Percentiles rank a stretch among this genome's conserved stretches.
Conservation (phyloP, 2,329 filamentous ascomycete genomes). For the Aspergillus quadricinctus region DNA sequence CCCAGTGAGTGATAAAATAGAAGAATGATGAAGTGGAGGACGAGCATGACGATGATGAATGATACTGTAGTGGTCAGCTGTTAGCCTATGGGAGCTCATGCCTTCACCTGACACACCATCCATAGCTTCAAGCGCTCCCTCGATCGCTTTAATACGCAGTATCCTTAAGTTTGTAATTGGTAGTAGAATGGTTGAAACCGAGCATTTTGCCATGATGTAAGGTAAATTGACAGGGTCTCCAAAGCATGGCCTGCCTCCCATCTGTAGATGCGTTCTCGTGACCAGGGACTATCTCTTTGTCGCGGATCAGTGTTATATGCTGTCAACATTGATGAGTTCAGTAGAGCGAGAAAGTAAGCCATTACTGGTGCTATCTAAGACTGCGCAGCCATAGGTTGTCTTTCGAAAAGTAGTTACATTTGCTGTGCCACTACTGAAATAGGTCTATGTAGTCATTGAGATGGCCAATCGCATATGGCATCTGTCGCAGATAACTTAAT, state of each 20-base stretch:
- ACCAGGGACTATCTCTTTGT: background rate
- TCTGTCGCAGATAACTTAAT: background rate
- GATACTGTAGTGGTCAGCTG: background rate
- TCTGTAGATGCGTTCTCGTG: background rate
- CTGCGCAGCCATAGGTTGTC: background rate
- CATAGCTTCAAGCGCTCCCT: background rate
- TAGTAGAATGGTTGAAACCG: background rate
- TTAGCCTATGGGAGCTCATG: background rate
- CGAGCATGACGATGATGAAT: background rate
- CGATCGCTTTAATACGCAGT: background rate
- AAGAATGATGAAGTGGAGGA: background rate
- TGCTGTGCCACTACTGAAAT: background rate
- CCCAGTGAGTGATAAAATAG: constrained; percentile 8
- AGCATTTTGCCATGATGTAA: background rate
- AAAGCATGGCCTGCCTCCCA: no score
- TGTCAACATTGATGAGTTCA: background rate
- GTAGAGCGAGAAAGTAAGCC: background rate
- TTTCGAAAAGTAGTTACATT: background rate
- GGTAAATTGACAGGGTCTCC: background rate
- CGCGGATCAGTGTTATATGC: background rate
- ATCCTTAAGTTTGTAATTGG: no score
- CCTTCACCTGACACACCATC: background rate
- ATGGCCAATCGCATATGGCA: background rate
- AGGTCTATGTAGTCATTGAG: background rate
- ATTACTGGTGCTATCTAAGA: background rate